phyloP scores from a whole-genome alignment of 441 rosid genomes.

The Iberis amara region DNA sequence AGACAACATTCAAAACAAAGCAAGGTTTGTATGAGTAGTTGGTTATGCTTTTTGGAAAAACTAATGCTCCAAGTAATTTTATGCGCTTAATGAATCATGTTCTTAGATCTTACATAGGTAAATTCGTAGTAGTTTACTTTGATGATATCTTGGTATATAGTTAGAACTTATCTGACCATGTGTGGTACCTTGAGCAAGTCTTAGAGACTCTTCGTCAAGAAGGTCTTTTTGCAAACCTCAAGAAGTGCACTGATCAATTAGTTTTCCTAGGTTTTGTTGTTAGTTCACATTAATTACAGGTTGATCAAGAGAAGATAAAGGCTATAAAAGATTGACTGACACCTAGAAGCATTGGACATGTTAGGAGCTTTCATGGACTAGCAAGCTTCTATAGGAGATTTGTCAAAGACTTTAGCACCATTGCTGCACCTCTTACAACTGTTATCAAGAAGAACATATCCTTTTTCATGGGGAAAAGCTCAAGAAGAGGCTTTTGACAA shows the following conservation, averaged over 20 bases:
- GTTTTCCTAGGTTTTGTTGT: not conserved
- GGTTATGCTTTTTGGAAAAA: not conserved
- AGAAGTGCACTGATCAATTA: not conserved
- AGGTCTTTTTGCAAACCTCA: not conserved
- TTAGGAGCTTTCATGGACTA: not conserved
- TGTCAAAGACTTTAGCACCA: not conserved
- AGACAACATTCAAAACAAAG: not conserved
- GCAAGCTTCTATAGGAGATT: not conserved
- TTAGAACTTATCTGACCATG: not conserved
- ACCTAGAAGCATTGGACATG: not conserved
- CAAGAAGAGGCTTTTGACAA: not conserved
- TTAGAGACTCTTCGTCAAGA: not conserved
- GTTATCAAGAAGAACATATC: not conserved
- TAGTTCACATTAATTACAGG: not conserved
- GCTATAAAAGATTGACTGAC: not conserved
- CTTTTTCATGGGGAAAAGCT: not conserved
- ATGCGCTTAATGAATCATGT: not conserved
- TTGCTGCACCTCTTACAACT: not conserved
- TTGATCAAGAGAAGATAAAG: not conserved
- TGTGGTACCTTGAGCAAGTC: not conserved
- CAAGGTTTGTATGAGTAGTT: not conserved
- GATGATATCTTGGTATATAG: too few relatives aligned
- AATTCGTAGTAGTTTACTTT: too few relatives aligned
- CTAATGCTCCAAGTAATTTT: not conserved
- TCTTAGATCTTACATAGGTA: too few relatives aligned